A percentile compares a stretch with the other conserved stretches of the same genome.
Conservation (phyloP, 805 yeast species). For the Candida qinlingensis region DNA sequence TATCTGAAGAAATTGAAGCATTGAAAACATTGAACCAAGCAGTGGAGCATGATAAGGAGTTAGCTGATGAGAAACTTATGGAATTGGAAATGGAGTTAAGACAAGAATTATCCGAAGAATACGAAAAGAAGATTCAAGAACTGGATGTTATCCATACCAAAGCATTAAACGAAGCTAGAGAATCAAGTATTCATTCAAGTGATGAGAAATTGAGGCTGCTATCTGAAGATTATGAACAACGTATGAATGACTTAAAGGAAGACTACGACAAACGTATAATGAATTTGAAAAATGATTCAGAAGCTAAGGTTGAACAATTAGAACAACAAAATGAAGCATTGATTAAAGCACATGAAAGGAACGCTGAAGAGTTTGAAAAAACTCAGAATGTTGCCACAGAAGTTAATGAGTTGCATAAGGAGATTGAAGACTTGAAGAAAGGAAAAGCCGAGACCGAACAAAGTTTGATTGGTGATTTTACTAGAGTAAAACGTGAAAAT, state of each 20-base stretch:
- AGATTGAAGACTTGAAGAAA: not conserved
- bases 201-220: constrained; percentile 29
- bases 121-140: constrained; percentile 32
- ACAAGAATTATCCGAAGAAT: constrained; percentile 26
- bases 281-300: constrained; percentile 2
- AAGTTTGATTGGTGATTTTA: constrained; percentile 1
- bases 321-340: not conserved
- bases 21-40: constrained; percentile 14
- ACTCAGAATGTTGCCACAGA: not conserved
- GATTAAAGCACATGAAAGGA: not conserved
- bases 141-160: constrained; percentile 30
- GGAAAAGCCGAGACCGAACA: not conserved
- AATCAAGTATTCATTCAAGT: constrained; percentile 19
- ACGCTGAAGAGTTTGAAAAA: not conserved
- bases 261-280: not conserved
- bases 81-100: constrained; percentile 27
- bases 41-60: constrained; percentile 23
- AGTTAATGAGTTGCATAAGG: not conserved
- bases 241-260: constrained; percentile 22
- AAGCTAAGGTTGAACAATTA: not conserved
- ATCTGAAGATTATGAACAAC: constrained; percentile 29
- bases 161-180: constrained; percentile 30
- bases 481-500: not conserved
- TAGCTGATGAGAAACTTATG: constrained; percentile 13
- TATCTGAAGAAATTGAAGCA: constrained; percentile 16